phyloP scores from a whole-genome alignment of 2,329 filamentous ascomycete species.

The Fulvia fulva region DNA sequence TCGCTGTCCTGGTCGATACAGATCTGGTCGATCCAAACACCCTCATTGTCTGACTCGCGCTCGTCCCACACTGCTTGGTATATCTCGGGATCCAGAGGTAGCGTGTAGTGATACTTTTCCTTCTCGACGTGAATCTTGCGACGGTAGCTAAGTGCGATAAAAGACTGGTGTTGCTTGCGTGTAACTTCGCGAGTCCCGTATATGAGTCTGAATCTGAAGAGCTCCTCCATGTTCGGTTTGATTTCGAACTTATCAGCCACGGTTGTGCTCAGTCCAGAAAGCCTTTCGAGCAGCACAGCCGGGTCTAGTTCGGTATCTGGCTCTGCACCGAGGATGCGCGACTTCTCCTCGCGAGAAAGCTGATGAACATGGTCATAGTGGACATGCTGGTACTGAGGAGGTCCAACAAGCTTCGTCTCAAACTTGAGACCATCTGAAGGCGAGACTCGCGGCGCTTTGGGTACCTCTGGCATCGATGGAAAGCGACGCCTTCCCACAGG shows the following conservation, averaged over 20 bases:
- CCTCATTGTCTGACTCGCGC: constrained; percentile 34
- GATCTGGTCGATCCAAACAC: constrained; percentile 45
- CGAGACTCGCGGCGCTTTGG: not conserved
- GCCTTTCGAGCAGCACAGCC: constrained; percentile 22
- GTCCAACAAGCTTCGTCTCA: constrained; percentile 22
- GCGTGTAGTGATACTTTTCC: constrained; percentile 35
- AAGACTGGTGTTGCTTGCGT: constrained; percentile 35
- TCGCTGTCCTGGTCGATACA: constrained; percentile 43
- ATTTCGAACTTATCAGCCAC: constrained; percentile 30
- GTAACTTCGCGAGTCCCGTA: constrained; percentile 32
- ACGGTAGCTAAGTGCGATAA: constrained; percentile 44
- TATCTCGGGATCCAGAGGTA: constrained; percentile 38
- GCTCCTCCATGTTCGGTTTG: constrained; percentile 29
- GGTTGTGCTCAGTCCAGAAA: constrained; percentile 20
- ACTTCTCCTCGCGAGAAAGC: constrained; percentile 25
- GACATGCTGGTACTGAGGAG: constrained; percentile 21
- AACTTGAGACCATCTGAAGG: constrained; percentile 17
- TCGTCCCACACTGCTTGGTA: constrained; percentile 42
- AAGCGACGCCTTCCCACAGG: constrained; percentile 11
- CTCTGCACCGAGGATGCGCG: constrained; percentile 25
- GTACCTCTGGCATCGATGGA: constrained; percentile 3
- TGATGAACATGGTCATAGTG: constrained; percentile 27
- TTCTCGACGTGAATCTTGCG: constrained; percentile 33
- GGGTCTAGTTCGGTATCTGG: constrained; percentile 27
- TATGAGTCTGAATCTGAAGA: constrained; percentile 38